Evolutionary conservation across 2,329 filamentous ascomycete species (phyloP).

Genomic region (Rutstroemia sp.): DNA sequence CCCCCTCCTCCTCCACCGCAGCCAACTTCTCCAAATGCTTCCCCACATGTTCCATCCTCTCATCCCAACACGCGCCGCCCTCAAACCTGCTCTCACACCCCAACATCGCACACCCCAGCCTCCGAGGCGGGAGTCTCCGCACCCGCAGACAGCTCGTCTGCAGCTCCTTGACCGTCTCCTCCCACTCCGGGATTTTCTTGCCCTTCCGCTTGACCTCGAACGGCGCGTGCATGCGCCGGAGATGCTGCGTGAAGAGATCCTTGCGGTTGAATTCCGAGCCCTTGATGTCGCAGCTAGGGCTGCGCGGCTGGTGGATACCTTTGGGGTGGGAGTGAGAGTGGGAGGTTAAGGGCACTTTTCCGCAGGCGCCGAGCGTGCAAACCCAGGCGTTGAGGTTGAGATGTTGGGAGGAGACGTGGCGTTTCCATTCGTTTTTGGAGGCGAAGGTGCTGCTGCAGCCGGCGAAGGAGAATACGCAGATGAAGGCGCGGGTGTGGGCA

Average conservation of each 20-base stretch:
- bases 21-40: slow-evolving; percentile 61
- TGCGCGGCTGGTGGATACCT: not conserved
- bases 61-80: slow-evolving; percentile 64
- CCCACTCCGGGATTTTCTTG: slow-evolving; percentile 36
- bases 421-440: slow-evolving; percentile 93
- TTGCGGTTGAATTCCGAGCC: slow-evolving; percentile 68
- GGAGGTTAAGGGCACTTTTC: slow-evolving; percentile 17
- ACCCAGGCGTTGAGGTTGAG: slow-evolving; percentile 67
- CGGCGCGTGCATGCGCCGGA: slow-evolving; percentile 74
- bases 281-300: slow-evolving; percentile 9
- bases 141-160: slow-evolving; percentile 51
- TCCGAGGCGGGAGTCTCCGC: slow-evolving; percentile 54
- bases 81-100: slow-evolving; percentile 55
- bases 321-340: not conserved
- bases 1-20: not conserved
- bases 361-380: slow-evolving; percentile 42
- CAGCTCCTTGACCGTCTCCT: slow-evolving; percentile 47
- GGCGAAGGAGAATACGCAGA: slow-evolving; percentile 72
- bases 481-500: slow-evolving; percentile 53
- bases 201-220: slow-evolving; percentile 33
- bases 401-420: slow-evolving; percentile 77
- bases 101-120: slow-evolving; percentile 52
- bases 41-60: slow-evolving; percentile 81
- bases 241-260: slow-evolving; percentile 83
- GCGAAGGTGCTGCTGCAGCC: slow-evolving; percentile 67